phyloP scores from a whole-genome alignment of 2,329 filamentous ascomycete species.

The Arthrocladium fulminans region DNA sequence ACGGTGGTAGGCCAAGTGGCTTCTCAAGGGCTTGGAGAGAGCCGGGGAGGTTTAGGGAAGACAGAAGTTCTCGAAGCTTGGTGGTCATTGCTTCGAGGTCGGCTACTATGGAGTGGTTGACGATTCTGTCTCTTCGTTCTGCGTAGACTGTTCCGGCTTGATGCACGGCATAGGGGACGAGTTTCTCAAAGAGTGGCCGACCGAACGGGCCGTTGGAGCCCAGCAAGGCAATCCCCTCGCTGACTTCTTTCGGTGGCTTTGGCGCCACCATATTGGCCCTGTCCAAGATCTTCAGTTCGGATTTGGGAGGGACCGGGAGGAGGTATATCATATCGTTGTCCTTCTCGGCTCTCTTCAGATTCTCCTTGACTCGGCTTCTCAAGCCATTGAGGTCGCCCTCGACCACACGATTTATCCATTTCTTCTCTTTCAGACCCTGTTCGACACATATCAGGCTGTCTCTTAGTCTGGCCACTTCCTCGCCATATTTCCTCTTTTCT shows the following conservation, averaged over 20 bases:
- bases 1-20: constrained; percentile 78
- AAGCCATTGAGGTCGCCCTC: constrained; percentile 72
- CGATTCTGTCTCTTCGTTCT: constrained; percentile 77
- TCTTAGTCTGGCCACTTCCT: constrained; percentile 78
- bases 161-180: constrained; percentile 93
- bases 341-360: constrained; percentile 79
- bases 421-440: constrained; percentile 75
- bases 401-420: constrained; percentile 73
- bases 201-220: constrained; percentile 75
- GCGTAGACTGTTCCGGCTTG: constrained; percentile 92
- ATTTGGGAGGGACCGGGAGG: constrained; percentile 72
- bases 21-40: constrained; percentile 92
- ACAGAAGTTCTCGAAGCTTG: constrained; percentile 66
- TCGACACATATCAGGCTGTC: constrained; percentile 76
- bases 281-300: constrained; percentile 76
- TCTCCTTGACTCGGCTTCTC: constrained; percentile 73
- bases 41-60: constrained; percentile 78
- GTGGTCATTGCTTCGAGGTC: constrained; percentile 75
- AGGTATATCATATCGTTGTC: constrained; percentile 96
- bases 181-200: constrained; percentile 73
- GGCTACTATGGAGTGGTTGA: constrained; percentile 78
- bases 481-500: constrained; percentile 89
- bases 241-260: constrained; percentile 71
- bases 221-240: constrained; percentile 68
- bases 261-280: constrained; percentile 80